These are phyloP conservation scores for Mycena alexandri DNA, from an alignment of 768 basidiomycete species.

Conservation along the genomic window DNA sequence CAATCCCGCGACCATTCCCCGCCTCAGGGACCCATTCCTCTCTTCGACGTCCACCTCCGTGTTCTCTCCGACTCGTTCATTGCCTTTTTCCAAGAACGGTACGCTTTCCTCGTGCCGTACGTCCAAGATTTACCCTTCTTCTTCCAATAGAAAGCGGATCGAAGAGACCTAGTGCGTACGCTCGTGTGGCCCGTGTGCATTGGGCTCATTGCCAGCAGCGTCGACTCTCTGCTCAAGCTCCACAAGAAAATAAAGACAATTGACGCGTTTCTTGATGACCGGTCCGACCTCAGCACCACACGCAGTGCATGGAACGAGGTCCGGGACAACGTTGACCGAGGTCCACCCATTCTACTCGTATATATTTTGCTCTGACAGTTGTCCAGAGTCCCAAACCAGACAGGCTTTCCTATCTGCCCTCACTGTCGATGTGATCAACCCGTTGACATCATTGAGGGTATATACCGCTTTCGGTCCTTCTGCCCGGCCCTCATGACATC, in stretches of 20 bases:
- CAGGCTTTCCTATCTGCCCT: conserved; percentile 83
- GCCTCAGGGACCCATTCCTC: conserved; percentile 68
- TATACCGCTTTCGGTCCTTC: conserved; percentile 18
- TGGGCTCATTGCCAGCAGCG: conserved; percentile 54
- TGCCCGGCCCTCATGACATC: conserved; percentile 11
- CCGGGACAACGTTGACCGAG: conserved; percentile 87
- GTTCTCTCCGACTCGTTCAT: conserved; percentile 83
- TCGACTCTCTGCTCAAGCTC: conserved; percentile 80
- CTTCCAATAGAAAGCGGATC: conserved; percentile 72
- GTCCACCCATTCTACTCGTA: conserved; percentile 49
- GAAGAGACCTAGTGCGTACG: conserved; percentile 85
- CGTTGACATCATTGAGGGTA: conserved; percentile 77
- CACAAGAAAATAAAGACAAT: conserved; percentile 78
- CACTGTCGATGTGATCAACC: conserved; percentile 77
- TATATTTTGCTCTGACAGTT: conserved; percentile 28
- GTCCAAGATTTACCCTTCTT: conserved; percentile 37
- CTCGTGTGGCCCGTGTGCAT: neutral
- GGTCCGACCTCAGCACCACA: conserved; percentile 70
- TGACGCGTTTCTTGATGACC: conserved; percentile 82
- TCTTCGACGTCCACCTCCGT: conserved; percentile 80
- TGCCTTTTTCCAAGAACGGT: conserved; percentile 90
- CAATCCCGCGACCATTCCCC: conserved; percentile 34
- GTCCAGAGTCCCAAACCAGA: conserved; percentile 82
- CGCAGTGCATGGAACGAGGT: conserved; percentile 88
- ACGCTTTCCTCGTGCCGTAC: conserved; percentile 40